A percentile compares a stretch with the other conserved stretches of the same genome.
phyloP scores from a whole-genome alignment of 768 basidiomycete genomes.

The Chalciporus pseudorubinellus region DNA sequence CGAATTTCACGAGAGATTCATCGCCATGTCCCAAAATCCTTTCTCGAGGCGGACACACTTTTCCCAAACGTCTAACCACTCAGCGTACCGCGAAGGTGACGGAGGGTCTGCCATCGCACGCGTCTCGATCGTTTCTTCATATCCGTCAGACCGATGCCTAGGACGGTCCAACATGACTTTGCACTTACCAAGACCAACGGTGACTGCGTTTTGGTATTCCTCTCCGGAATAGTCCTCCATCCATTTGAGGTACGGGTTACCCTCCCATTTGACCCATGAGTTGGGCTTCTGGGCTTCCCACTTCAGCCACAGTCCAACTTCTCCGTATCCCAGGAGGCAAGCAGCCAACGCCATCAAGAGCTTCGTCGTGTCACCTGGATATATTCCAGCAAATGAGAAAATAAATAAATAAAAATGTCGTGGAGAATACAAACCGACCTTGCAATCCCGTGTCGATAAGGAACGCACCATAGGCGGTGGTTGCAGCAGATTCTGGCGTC shows the following conservation, averaged over 20 bases:
- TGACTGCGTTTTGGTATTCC: conserved; percentile 70
- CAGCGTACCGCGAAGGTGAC: conserved; percentile 52
- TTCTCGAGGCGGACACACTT: conserved; percentile 76
- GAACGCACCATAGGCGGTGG: conserved; percentile 85
- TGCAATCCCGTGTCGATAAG: conserved; percentile 74
- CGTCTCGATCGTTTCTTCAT: conserved; percentile 69
- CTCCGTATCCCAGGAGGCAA: conserved; percentile 89
- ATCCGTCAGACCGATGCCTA: too few species aligned
- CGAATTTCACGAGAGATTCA: conserved; percentile 31
- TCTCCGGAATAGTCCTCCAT: conserved; percentile 78
- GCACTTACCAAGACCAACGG: conserved; percentile 64
- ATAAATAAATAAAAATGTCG: too few species aligned
- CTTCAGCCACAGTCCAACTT: conserved; percentile 84
- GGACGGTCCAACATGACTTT: not conserved
- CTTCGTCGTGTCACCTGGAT: conserved; percentile 62
- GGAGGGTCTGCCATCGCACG: conserved; percentile 62
- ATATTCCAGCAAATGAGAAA: not conserved
- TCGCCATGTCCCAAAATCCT: conserved; percentile 82
- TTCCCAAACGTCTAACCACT: conserved; percentile 73
- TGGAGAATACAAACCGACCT: conserved; percentile 39
- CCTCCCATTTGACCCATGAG: conserved; percentile 56
- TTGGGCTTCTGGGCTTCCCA: conserved; percentile 44
- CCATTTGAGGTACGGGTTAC: conserved; percentile 75
- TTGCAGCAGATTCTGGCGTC: conserved; percentile 65
- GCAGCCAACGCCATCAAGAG: conserved; percentile 80